Evolutionary conservation across 352 stramenopile genomes (phyloP), one percentile per base, ranked within the genome.

Genomic region (Globisporangium cederbergense): DNA sequence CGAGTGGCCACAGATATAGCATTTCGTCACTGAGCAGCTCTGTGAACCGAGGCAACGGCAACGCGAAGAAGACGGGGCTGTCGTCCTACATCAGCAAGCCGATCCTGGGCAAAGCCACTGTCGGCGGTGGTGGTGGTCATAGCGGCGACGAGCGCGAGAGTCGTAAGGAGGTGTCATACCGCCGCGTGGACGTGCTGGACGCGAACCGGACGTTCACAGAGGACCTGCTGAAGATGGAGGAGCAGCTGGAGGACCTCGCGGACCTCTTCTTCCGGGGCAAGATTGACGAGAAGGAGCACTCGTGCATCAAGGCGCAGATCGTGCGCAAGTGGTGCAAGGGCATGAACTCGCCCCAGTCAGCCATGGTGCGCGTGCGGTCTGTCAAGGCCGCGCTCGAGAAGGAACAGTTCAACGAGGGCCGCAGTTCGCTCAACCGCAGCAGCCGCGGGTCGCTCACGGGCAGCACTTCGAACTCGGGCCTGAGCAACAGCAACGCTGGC

Each of bases 261-360:
- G 77, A 89, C 51, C 65, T 93, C n/a, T 93, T 82, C 68, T 58
- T 87, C 2, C 79, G 84, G 3, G 84, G 84, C 14, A 90, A 90
- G 65, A 93, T 93, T 60, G 84, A 93, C 66, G 84, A 93, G 71
- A 93, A 91, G 62, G 84, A 93, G 54, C 82, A 91, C 60, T 83
- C 81, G n/a, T 93, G 81, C 66, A 93, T 93, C 66, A 85, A 86
- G 51, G 78, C 79, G 16, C 81, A 91, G 66, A 93, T 93, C 60
- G 81, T 93, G 20, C 77, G 84, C 43, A 93, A 91, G 56, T 93
- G 81, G 80, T 93, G 84, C 62, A 86, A 89, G 57, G 80, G 79
- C 14, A 82, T 93, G 61, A 90, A 93, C 60, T 91, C 82, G 16
- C 84, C 84, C 2, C 83, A 90, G 60, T 88, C 83, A 13, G 81